Percentiles rank a stretch among this genome's conserved stretches.
These are phyloP conservation scores for Clarireedia monteithiana DNA, from an alignment of 2,329 filamentous ascomycete species.

Conservation along the genomic window DNA sequence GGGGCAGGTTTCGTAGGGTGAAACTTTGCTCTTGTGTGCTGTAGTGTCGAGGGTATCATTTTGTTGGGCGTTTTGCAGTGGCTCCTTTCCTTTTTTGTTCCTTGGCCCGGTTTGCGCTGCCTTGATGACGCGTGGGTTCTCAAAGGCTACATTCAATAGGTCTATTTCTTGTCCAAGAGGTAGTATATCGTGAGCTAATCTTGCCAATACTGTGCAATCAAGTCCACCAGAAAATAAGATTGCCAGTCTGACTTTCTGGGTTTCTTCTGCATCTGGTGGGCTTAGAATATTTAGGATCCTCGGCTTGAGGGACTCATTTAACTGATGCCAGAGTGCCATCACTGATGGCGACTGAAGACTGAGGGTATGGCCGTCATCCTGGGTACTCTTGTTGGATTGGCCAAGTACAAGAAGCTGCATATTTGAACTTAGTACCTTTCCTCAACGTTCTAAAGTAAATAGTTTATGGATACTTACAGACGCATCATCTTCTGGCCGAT, in stretches of 20 bases:
- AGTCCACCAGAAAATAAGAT: slow-evolving; percentile 91
- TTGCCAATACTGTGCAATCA: slow-evolving; percentile 83
- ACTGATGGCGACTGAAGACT: slow-evolving; percentile 43
- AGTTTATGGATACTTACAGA: neutral
- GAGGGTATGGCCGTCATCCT: slow-evolving; percentile 27
- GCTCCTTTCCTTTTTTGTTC: slow-evolving; percentile 8
- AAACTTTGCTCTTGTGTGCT: neutral
- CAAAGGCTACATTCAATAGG: slow-evolving; percentile 91
- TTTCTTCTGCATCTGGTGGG: slow-evolving; percentile 35
- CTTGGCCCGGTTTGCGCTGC: slow-evolving; percentile 37
- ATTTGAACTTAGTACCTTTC: neutral
- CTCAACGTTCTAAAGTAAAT: neutral
- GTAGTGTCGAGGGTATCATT: neutral
- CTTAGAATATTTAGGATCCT: slow-evolving; percentile 60
- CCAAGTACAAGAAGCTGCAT: slow-evolving; percentile 16
- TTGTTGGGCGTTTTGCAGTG: neutral
- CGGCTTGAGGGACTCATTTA: slow-evolving; percentile 54
- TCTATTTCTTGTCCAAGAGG: slow-evolving; percentile 65
- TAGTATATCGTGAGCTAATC: slow-evolving; percentile 70
- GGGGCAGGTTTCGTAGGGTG: slow-evolving; percentile 73
- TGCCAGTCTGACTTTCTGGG: slow-evolving; percentile 50
- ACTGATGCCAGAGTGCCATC: slow-evolving; percentile 41
- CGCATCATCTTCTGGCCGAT: neutral
- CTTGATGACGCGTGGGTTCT: slow-evolving; percentile 72
- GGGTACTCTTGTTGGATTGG: slow-evolving; percentile 31